Evolutionary conservation across 2,329 filamentous ascomycete genomes (phyloP).

Genomic region (Sphaerulina populicola): DNA sequence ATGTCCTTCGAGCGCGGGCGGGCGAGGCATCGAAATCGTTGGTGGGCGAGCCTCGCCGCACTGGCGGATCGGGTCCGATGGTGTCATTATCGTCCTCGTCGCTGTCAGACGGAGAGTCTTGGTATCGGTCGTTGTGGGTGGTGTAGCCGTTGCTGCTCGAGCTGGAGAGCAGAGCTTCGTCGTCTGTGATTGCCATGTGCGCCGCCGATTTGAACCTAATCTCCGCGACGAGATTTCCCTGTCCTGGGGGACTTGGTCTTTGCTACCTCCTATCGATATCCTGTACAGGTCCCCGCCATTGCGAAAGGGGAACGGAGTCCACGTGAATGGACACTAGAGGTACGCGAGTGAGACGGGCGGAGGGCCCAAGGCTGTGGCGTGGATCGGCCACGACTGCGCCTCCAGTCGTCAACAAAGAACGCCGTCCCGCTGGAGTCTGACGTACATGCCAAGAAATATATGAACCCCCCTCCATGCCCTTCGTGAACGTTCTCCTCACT

Average conservation of each 20-base stretch:
- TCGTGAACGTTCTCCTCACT: too few relatives aligned
- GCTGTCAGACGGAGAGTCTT: constrained; percentile 28
- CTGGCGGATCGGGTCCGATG: constrained; percentile 23
- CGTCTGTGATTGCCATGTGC: constrained; percentile 3
- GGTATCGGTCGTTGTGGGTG: constrained; percentile 23
- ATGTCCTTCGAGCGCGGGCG: constrained; percentile 13
- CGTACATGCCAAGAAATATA: too few relatives aligned
- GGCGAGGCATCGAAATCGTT: constrained; percentile 25
- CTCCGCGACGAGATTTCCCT: not conserved
- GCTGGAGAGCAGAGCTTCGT: constrained; percentile 14
- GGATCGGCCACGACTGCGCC: too few relatives aligned
- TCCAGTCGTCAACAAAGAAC: too few relatives aligned
- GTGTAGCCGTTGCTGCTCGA: constrained; percentile 14
- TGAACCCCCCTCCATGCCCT: too few relatives aligned
- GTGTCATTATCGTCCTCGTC: constrained; percentile 30
- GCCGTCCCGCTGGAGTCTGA: too few relatives aligned
- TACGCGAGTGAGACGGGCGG: too few relatives aligned
- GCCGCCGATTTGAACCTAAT: not conserved
- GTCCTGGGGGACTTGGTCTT: not conserved
- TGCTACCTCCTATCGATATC: not conserved
- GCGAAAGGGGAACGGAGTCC: too few relatives aligned
- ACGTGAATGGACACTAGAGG: too few relatives aligned
- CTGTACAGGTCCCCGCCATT: not conserved
- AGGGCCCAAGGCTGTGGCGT: too few relatives aligned
- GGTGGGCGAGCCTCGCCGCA: constrained; percentile 18